Percentiles rank a stretch among this genome's conserved stretches.
These are phyloP conservation scores for Yarrowia yakushimensis DNA, from an alignment of 805 yeast genomes.

Conservation along the genomic window DNA sequence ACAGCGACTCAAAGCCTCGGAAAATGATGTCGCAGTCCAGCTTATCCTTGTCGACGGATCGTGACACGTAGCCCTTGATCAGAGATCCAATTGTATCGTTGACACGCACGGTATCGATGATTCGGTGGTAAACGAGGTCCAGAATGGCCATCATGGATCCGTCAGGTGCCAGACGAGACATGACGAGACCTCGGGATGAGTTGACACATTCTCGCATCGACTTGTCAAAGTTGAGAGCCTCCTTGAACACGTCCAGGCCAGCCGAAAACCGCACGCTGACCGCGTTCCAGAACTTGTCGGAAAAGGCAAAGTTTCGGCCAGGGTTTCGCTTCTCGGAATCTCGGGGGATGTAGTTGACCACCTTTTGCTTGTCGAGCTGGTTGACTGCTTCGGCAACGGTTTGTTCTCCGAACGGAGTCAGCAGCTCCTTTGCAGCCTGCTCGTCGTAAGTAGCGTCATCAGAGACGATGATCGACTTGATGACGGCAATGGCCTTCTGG, in stretches of 20 bases:
- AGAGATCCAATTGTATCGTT: constrained; percentile 33
- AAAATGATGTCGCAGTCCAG: constrained; percentile 61
- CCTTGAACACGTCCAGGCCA: constrained; percentile 42
- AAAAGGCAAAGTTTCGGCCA: constrained; percentile 52
- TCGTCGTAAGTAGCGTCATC: constrained; percentile 48
- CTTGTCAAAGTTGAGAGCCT: constrained; percentile 47
- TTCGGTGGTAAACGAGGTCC: constrained; percentile 47
- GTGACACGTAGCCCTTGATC: constrained; percentile 68
- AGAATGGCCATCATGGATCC: constrained; percentile 61
- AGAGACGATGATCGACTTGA: constrained; percentile 55
- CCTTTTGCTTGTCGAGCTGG: constrained; percentile 46
- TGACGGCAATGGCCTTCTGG: constrained; percentile 29
- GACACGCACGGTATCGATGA: constrained; percentile 50
- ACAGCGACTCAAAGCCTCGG: constrained; percentile 29
- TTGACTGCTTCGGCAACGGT: constrained; percentile 49
- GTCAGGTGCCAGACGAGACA: constrained; percentile 55
- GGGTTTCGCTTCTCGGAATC: constrained; percentile 39
- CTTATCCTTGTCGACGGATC: constrained; percentile 65
- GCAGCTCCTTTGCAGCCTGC: constrained; percentile 45
- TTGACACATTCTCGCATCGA: constrained; percentile 43
- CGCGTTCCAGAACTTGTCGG: constrained; percentile 50
- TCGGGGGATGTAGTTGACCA: constrained; percentile 40
- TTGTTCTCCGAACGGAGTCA: constrained; percentile 46
- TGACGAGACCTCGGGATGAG: constrained; percentile 51
- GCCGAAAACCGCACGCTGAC: constrained; percentile 40